A percentile compares a stretch with the other conserved stretches of the same genome.
Conservation (phyloP, 257 asterid genomes). For the Scutellaria baicalensis region DNA sequence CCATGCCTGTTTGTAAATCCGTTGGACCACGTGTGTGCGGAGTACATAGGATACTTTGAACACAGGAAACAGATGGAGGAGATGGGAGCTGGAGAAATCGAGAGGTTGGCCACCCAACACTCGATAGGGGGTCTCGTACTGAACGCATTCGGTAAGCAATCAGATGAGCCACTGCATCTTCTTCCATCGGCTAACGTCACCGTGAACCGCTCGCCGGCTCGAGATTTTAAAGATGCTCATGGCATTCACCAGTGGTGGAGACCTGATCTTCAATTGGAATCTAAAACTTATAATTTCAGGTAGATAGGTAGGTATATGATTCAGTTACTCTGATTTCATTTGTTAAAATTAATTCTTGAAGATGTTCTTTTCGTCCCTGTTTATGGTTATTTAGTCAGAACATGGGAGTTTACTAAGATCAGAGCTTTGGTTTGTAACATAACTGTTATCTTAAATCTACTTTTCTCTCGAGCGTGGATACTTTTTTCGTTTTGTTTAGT, state of each 20-base stretch:
- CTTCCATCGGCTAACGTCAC: constrained; percentile 73
- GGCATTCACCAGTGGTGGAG: constrained; percentile 99
- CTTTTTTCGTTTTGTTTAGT: too few species aligned
- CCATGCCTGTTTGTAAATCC: constrained; percentile 73
- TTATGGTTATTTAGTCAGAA: too few species aligned
- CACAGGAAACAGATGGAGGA: constrained; percentile 77
- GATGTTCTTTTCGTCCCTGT: not conserved
- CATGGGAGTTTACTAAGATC: too few species aligned
- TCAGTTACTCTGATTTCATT: not conserved
- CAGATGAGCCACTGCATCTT: constrained; percentile 76
- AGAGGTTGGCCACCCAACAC: constrained; percentile 71
- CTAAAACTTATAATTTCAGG: constrained; percentile 35
- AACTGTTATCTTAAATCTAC: too few species aligned
- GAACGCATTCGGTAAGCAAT: constrained; percentile 52
- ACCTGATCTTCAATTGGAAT: constrained; percentile 38
- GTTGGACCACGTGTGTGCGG: constrained; percentile 64
- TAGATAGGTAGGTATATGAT: constrained; percentile 4
- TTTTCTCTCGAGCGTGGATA: too few species aligned
- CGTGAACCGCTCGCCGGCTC: constrained; percentile 41
- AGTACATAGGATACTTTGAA: constrained; percentile 78
- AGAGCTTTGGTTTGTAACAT: too few species aligned
- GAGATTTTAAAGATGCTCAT: constrained; percentile 70
- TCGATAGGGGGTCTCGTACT: constrained; percentile 66
- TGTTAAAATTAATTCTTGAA: constrained; percentile 4
- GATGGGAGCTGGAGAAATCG: constrained; percentile 70